Evolutionary conservation across 331 rosid genomes (phyloP), one percentile per base, ranked within the genome.

Genomic region (Stylosanthes scabra): DNA sequence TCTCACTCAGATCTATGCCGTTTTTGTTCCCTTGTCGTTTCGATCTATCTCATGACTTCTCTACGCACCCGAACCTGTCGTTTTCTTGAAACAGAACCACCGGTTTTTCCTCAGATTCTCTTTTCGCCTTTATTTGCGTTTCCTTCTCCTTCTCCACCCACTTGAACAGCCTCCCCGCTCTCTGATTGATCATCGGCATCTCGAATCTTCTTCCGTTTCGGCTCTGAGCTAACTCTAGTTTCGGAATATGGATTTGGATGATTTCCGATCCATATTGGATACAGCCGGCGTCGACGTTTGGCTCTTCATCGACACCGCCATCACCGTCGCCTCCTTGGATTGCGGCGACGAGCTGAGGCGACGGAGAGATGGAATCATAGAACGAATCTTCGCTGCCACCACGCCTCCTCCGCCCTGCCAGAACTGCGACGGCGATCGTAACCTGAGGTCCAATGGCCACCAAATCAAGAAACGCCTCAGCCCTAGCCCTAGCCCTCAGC

Each of bases 221-320:
- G 2, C 8, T 11, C 51, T 39, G 8, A 72, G 52, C 50, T 0
- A 12, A 49, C 16, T 72, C 55, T 75, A 34, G 52, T 41, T 62
- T 59, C 63, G 50, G 57, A 13, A 1, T 58, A 88, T 95, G 97
- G 99, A 95, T 79, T 85, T 81, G 83, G 98, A 92, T 56, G 97
- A 92, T 84, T 90, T 95, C 71, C 91, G 97, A 59, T 78, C 96
- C 58, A 61, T 95, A 37, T 55, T 95, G 70, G 93, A 89, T 1
- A 86, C 87, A 14, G 85, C 97, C 0, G 98, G 96, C 9, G 91
- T 95, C 13, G 99, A 95, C 74, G 86, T 95, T 0, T 95, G 96
- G 89, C 66, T 88, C 40, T 85, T 95, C 68, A 92, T 95, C 41
- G 97, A 92, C 72, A 83, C 98, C 11, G 99, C 98, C 4, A 92